phyloP scores from a whole-genome alignment of 371 early-diverging fungal species.

The Funneliformis caledonium region DNA sequence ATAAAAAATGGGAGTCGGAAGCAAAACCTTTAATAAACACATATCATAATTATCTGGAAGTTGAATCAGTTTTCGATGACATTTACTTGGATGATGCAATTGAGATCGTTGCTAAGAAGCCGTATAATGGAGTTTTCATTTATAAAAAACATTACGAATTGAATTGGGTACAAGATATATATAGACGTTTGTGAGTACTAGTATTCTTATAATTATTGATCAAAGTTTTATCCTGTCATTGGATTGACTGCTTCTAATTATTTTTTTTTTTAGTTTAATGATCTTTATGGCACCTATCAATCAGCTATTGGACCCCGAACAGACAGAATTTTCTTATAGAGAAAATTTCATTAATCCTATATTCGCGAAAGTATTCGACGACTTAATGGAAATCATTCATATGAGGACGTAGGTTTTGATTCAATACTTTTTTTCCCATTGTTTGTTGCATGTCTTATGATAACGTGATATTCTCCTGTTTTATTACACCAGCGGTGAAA shows the following conservation, averaged over 20 bases:
- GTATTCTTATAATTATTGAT: background rate
- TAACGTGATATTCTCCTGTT: background rate
- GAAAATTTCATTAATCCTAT: constrained; percentile 31
- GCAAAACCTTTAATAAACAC: constrained; percentile 22
- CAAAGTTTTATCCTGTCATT: background rate
- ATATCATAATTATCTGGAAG: background rate
- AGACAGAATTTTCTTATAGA: constrained; percentile 24
- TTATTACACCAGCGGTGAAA: background rate
- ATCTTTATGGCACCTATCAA: constrained; percentile 26
- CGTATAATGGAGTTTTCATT: background rate
- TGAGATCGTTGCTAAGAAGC: background rate
- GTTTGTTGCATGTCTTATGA: background rate
- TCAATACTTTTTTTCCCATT: background rate
- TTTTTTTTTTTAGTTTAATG: constrained; percentile 26
- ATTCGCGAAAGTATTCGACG: constrained; percentile 10
- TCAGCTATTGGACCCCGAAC: constrained; percentile 18
- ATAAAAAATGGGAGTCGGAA: constrained; percentile 7
- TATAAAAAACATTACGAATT: constrained; percentile 27
- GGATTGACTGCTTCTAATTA: background rate
- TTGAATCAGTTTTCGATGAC: constrained; percentile 8
- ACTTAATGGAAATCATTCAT: constrained; percentile 1
- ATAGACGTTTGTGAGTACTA: constrained; percentile 22
- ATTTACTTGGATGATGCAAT: constrained; percentile 2
- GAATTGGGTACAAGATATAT: constrained; percentile 24
- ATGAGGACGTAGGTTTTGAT: constrained; percentile 13